Conservation (phyloP, 2,329 filamentous ascomycete genomes). For the Immersiporthe knoxdaviesiana region DNA sequence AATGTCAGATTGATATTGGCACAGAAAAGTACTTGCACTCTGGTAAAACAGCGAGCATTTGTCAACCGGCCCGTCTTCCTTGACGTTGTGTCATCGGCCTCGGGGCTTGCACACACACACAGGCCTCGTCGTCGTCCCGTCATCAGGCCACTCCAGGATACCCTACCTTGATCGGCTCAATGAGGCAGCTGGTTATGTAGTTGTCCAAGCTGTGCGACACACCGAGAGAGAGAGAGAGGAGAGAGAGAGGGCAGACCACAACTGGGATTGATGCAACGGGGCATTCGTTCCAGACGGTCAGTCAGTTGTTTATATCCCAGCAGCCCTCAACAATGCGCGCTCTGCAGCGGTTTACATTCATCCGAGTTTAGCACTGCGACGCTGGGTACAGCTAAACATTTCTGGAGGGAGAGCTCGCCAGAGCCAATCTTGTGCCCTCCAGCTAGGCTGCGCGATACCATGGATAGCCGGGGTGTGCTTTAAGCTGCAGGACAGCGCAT, state of each 20-base stretch:
- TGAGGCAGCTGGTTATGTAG: not conserved
- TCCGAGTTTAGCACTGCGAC: constrained; percentile 23
- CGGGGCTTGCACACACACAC: constrained; percentile 1
- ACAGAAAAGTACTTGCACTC: not conserved
- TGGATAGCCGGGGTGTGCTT: not conserved
- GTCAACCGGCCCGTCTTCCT: not conserved
- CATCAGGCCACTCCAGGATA: constrained; percentile 10
- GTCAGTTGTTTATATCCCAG: constrained; percentile 4
- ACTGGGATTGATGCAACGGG: not conserved
- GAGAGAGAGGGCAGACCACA: no score
- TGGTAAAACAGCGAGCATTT: constrained; percentile 1
- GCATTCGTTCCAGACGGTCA: not conserved
- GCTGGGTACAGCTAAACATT: constrained; percentile 12
- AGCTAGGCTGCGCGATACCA: not conserved
- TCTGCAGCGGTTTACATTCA: constrained; percentile 16
- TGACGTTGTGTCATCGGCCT: not conserved
- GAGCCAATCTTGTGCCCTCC: not conserved
- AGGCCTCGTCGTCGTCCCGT: constrained; percentile 5
- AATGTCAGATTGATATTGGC: not conserved
- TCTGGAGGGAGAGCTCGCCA: not conserved
- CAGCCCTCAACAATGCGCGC: constrained; percentile 20
- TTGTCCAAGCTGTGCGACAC: constrained; percentile 9
- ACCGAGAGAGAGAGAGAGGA: not conserved
- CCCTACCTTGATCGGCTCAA: not conserved
- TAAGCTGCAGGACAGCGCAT: not conserved